Evolutionary conservation across 2,329 filamentous ascomycete genomes (phyloP).

Genomic region (Sporothrix mexicana): DNA sequence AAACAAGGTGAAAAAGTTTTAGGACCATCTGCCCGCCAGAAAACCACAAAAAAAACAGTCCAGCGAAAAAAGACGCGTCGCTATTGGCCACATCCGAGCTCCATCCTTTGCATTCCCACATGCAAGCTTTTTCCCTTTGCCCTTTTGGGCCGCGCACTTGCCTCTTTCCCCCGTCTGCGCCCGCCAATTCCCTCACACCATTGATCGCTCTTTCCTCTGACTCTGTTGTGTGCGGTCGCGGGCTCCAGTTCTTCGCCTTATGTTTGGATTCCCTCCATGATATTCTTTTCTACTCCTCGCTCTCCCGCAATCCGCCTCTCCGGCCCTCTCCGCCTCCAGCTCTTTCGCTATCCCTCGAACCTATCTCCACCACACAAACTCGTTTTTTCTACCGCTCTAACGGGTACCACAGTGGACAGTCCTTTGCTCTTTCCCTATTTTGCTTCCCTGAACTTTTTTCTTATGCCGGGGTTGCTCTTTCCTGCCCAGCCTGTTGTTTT

Average conservation of each 20-base stretch:
- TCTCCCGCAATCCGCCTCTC: conserved; percentile 33
- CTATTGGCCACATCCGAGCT: conserved; percentile 32
- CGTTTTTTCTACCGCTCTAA: conserved; percentile 27
- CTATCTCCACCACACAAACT: conserved; percentile 32
- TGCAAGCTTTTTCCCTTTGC: conserved; percentile 20
- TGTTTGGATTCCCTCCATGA: background rate
- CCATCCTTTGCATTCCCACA: conserved; percentile 28
- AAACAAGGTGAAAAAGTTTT: conserved; percentile 29
- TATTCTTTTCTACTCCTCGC: background rate
- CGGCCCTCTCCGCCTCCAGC: conserved; percentile 37
- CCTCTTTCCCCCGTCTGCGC: conserved; percentile 11
- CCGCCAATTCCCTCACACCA: conserved; percentile 34
- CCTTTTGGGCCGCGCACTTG: background rate
- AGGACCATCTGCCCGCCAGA: conserved; percentile 15
- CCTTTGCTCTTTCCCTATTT: conserved; percentile 19
- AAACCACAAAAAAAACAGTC: conserved; percentile 27
- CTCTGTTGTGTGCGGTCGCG: background rate
- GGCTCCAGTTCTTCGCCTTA: conserved; percentile 2
- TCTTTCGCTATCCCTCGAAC: conserved; percentile 25
- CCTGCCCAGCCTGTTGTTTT: conserved; percentile 7
- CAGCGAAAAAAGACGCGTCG: conserved; percentile 35
- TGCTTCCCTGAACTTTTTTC: conserved; percentile 18
- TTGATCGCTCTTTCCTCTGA: conserved; percentile 10
- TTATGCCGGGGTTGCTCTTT: conserved; percentile 29
- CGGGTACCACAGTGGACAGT: background rate